Evolutionary conservation across 768 basidiomycete species (phyloP).

Genomic region (Xerocomellus chrysenteron): DNA sequence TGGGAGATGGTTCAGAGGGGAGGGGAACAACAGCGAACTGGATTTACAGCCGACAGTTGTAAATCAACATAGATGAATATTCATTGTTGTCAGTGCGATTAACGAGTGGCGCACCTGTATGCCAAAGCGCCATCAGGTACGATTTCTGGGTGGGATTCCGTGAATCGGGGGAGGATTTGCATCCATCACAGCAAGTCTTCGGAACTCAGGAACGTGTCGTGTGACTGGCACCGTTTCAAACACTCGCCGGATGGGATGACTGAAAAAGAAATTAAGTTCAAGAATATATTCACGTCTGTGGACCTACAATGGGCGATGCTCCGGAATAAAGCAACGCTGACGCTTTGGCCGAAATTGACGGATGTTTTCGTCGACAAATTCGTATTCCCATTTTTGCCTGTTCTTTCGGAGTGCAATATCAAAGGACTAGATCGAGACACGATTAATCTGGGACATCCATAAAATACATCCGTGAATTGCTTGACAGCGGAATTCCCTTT

Average conservation of each 20-base stretch:
- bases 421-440: not conserved
- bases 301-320: not conserved
- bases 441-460: not conserved
- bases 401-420: not conserved
- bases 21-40: too few relatives aligned
- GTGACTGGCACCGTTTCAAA: not conserved
- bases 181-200: not conserved
- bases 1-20: too few relatives aligned
- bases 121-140: not conserved
- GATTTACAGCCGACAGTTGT: too few relatives aligned
- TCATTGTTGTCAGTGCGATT: not conserved
- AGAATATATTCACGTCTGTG: not conserved
- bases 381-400: too few relatives aligned
- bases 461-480: not conserved
- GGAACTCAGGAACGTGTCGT: not conserved
- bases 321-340: not conserved
- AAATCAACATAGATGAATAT: too few relatives aligned
- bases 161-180: too few relatives aligned
- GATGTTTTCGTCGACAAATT: too few relatives aligned
- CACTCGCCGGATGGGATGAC: not conserved
- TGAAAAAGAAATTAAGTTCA: not conserved
- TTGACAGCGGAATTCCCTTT: not conserved
- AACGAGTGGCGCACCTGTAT: not conserved
- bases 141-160: not conserved
- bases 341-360: not conserved